These are phyloP conservation scores for Tetrahymena elliotti DNA, from an alignment of 73 alveolate genomes.

Conservation along the genomic window DNA sequence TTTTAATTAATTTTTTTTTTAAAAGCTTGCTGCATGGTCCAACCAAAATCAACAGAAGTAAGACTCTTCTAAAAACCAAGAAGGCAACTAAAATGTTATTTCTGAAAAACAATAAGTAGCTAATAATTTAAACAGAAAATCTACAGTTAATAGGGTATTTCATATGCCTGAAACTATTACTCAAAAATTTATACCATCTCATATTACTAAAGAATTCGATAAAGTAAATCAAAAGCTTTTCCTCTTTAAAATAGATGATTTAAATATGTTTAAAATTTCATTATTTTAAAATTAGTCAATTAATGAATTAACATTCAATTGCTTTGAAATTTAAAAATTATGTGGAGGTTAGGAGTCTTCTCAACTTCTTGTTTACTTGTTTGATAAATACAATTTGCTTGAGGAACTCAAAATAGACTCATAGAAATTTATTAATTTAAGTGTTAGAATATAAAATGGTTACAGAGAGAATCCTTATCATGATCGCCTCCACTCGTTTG, in stretches of 20 bases:
- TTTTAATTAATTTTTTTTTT: neutral
- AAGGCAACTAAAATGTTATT: too few species aligned
- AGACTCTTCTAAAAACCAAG: neutral
- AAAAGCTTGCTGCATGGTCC: neutral
- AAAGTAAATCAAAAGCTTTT: neutral
- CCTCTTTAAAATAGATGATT: neutral
- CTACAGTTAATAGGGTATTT: neutral
- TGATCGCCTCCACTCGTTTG: constrained; percentile 57
- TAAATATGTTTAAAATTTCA: neutral
- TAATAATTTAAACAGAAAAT: neutral
- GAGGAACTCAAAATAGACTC: neutral
- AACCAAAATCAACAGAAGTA: neutral
- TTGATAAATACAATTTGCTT: neutral
- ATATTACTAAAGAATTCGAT: neutral
- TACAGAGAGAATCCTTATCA: constrained; percentile 51
- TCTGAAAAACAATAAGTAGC: neutral
- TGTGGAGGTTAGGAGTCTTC: neutral
- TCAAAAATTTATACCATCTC: neutral
- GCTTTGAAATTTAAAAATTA: neutral
- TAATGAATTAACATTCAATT: neutral
- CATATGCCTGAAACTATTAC: neutral
- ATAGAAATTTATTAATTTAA: neutral
- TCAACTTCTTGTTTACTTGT: neutral
- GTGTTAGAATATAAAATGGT: neutral
- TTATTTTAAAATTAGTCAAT: neutral